Base-by-base conservation (phyloP, 2,329 filamentous ascomycete genomes). In the Hypoxylon sp. region DNA sequence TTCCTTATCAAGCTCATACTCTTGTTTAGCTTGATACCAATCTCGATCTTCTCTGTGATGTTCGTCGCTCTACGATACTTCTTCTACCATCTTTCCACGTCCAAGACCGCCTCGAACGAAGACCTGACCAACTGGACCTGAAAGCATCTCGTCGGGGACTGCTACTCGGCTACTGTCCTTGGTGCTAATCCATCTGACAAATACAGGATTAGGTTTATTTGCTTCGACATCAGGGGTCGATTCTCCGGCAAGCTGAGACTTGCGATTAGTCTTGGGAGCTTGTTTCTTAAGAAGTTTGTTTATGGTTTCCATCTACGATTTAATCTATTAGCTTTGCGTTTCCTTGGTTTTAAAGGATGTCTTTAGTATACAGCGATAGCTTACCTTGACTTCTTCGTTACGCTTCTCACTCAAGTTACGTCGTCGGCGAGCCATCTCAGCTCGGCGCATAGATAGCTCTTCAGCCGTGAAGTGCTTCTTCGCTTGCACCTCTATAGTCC, bases 271-370 rank as follows among this genome's bases (percentile, higher is more conserved):
- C 78, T 95, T 94, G 23, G 92, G 90, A 0, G 92, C 91, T 77
- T 94, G 92, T 76, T 94, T 94, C 79, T 94, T 94, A 55, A 96
- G 87, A 1, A 96, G 88, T 74, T 94, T 94, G 82, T 96, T 94
- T 85, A 96, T 95, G 0, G 92, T 96, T 82, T 95, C 92, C 87
- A 93, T 92, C 91, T 94, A 71, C 62, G 23, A 62, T 51, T 37
- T 14, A 14, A 11, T 14, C 6, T 46, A 60, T 72, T 56, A 72
- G 47, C 21, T 23, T 41, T 4, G n/a, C 8, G 9, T 0, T 41
- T 16, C 39, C 11, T 32, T 25, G 14, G 25, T 27, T 5, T 9
- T 14, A 12, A 29, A 23, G 30, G 14, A 14, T 8, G 16, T 32
- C 7, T 29, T 12, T 12, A 12, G n/a, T n/a, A 41, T 29, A 34